Evolutionary conservation across 768 basidiomycete genomes (phyloP).

Genomic region (Chalciporus pseudorubinellus): DNA sequence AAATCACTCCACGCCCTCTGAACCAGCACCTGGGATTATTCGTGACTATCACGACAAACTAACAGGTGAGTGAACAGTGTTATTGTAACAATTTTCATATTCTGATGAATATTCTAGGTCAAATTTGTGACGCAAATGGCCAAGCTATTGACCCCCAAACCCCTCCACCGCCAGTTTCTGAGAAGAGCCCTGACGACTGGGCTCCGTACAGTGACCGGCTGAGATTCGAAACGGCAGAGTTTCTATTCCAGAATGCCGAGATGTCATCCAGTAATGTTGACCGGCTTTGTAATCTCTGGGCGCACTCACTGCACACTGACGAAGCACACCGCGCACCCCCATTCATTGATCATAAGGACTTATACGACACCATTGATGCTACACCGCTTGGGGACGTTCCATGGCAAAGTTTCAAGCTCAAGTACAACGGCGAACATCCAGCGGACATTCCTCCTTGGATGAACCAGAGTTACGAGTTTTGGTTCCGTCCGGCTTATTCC

Average conservation of each 20-base stretch:
- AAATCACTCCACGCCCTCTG: not conserved
- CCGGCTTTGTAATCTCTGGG: conserved; percentile 1
- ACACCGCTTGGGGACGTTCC: conserved; percentile 35
- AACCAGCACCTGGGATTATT: not conserved
- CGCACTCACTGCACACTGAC: not conserved
- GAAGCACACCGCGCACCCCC: not conserved
- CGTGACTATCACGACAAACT: conserved; percentile 1
- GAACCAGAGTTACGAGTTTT: conserved; percentile 25
- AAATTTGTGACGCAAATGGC: not conserved
- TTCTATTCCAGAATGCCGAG: not conserved
- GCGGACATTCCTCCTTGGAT: conserved; percentile 21
- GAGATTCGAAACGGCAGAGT: not conserved
- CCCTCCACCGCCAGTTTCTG: not conserved
- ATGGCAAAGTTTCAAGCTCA: conserved; percentile 35
- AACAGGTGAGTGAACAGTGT: not conserved
- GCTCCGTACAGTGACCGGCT: not conserved
- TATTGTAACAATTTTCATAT: not conserved
- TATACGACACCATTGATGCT: conserved; percentile 30
- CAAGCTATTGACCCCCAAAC: not conserved
- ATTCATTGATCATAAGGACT: conserved; percentile 3
- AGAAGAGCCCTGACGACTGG: conserved; percentile 2
- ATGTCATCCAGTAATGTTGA: not conserved
- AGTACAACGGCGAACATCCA: conserved; percentile 20
- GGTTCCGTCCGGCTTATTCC: conserved; percentile 18
- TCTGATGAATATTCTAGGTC: not conserved